Conservation (phyloP, 2,329 filamentous ascomycete genomes). For the Penicillium paneum region DNA sequence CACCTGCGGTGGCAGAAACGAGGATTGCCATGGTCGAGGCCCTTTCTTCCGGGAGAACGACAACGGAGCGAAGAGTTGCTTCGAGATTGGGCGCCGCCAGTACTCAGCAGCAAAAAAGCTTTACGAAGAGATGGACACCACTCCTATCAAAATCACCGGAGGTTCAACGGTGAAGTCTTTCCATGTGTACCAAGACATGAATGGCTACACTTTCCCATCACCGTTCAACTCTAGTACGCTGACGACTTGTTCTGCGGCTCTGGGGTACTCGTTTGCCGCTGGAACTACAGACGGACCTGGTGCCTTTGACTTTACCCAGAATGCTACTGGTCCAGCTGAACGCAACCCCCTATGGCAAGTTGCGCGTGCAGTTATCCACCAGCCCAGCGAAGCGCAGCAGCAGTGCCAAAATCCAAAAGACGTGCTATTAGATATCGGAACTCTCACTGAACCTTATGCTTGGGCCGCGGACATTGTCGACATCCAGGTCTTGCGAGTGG, state of each 20-base stretch:
- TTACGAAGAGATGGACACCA: conserved; percentile 54
- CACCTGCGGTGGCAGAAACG: conserved; percentile 60
- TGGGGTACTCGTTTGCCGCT: conserved; percentile 90
- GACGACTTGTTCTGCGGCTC: conserved; percentile 76
- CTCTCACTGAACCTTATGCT: conserved; percentile 70
- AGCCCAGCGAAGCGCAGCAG: conserved; percentile 66
- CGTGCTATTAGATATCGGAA: conserved; percentile 82
- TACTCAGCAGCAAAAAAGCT: conserved; percentile 47
- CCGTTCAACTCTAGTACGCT: conserved; percentile 62
- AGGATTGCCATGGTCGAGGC: conserved; percentile 46
- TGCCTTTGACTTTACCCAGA: conserved; percentile 90
- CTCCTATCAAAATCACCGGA: conserved; percentile 44
- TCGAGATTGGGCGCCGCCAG: conserved; percentile 49
- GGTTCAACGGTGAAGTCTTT: conserved; percentile 72
- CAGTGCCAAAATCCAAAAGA: conserved; percentile 78
- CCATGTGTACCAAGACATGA: conserved; percentile 82
- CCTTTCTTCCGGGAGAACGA: conserved; percentile 46
- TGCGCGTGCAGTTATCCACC: conserved; percentile 69
- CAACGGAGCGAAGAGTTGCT: conserved; percentile 49
- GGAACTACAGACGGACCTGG: conserved; percentile 91
- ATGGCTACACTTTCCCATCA: conserved; percentile 68
- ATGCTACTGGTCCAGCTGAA: conserved; percentile 66
- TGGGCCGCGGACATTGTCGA: conserved; percentile 94
- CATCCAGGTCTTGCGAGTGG: conserved; percentile 78
- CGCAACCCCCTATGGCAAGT: conserved; percentile 76